Evolutionary conservation across 495 filamentous ascomycete genomes (phyloP).

Genomic region (Penicillium chermesinum): DNA sequence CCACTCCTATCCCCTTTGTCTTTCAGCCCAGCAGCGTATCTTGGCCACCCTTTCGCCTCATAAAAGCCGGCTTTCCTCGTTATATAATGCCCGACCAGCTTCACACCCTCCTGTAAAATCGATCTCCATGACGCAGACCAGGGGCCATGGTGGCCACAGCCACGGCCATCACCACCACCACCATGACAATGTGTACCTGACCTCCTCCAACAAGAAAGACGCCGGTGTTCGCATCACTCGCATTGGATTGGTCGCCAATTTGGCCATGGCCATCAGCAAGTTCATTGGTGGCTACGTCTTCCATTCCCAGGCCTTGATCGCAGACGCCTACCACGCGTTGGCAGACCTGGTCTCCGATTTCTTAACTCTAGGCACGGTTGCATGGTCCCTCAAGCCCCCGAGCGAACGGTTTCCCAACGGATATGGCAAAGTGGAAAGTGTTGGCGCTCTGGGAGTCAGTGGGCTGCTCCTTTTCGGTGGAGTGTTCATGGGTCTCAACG

Average conservation of each 20-base stretch:
- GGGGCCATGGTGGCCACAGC: conserved; percentile 27
- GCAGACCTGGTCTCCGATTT: conserved; percentile 94
- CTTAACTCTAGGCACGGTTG: conserved; percentile 86
- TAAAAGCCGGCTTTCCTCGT: conserved; percentile 9
- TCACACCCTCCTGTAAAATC: conserved; percentile 13
- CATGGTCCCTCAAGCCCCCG: conserved; percentile 81
- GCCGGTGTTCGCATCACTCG: conserved; percentile 92
- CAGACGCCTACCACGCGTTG: conserved; percentile 90
- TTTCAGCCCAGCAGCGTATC: conserved; percentile 26
- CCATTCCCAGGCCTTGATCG: conserved; percentile 88
- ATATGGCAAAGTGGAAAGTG: conserved; percentile 94
- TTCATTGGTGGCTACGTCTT: conserved; percentile 89
- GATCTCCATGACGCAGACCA: conserved; percentile 35
- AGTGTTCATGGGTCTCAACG: conserved; percentile 81
- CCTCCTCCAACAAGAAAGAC: conserved; percentile 82
- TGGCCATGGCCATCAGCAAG: conserved; percentile 90
- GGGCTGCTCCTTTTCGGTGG: conserved; percentile 83
- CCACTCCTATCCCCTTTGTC: conserved; percentile 10
- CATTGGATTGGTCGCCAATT: conserved; percentile 85
- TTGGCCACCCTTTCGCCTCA: conserved; percentile 20
- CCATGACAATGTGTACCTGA: conserved; percentile 85
- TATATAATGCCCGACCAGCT: conserved; percentile 23
- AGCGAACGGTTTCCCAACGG: conserved; percentile 78
- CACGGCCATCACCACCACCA: conserved; percentile 62
- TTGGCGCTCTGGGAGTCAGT: conserved; percentile 89